Conservation (phyloP, 2,329 filamentous ascomycete genomes). For the Alternaria gaisen region DNA sequence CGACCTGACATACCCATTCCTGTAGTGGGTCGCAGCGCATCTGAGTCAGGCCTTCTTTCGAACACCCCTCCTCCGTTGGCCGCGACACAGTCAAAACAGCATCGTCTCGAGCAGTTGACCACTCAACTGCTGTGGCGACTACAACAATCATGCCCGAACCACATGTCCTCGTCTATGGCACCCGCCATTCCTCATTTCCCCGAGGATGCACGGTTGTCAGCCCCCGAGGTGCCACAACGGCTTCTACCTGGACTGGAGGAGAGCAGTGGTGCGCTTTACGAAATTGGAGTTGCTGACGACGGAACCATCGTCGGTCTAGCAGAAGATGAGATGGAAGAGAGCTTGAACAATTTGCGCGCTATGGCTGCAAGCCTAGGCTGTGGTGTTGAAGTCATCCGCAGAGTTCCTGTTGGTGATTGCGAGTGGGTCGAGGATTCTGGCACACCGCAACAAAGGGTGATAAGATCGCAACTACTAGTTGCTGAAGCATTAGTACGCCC, state of each 20-base stretch:
- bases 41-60: constrained; percentile 39
- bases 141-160: constrained; percentile 92
- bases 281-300: constrained; percentile 96
- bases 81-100: constrained; percentile 77
- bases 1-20: constrained; percentile 45
- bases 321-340: constrained; percentile 91
- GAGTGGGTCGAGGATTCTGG: constrained; percentile 70
- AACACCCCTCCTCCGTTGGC: constrained; percentile 55
- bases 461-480: constrained; percentile 73
- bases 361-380: constrained; percentile 96
- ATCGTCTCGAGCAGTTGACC: constrained; percentile 87
- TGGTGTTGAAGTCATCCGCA: constrained; percentile 79
- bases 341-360: constrained; percentile 79
- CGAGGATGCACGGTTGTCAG: constrained; percentile 70
- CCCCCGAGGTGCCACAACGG: constrained; percentile 62
- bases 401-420: constrained; percentile 85
- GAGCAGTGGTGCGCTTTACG: constrained; percentile 90
- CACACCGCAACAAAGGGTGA: constrained; percentile 25
- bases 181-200: constrained; percentile 79
- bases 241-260: constrained; percentile 83
- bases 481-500: constrained; percentile 90
- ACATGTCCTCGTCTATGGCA: constrained; percentile 79
- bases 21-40: constrained; percentile 38
- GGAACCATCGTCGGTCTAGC: constrained; percentile 88
- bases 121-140: constrained; percentile 95